These are phyloP conservation scores for Penicillium atrosanguineum DNA, from an alignment of 495 filamentous ascomycete species.

Conservation along the genomic window DNA sequence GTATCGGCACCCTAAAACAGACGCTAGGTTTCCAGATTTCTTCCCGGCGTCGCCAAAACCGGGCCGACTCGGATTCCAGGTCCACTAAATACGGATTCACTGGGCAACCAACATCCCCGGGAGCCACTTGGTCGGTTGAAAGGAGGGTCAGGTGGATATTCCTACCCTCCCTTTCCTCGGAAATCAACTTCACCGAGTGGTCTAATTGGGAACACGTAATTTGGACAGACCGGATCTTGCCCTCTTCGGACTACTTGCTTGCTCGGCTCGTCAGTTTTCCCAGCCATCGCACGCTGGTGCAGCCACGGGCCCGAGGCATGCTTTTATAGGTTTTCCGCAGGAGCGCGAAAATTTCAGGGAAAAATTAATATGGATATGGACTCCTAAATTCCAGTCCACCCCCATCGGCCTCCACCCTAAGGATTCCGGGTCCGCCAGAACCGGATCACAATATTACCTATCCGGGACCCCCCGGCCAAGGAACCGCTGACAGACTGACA, in stretches of 20 bases:
- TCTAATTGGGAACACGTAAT: slow-evolving; percentile 26
- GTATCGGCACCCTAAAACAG: slow-evolving; percentile 8
- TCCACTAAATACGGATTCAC: slow-evolving; percentile 26
- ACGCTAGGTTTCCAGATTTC: slow-evolving; percentile 17
- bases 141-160: slow-evolving; percentile 19
- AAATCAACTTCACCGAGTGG: slow-evolving; percentile 28
- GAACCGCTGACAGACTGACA: slow-evolving; percentile 4
- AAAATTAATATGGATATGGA: slow-evolving; percentile 17
- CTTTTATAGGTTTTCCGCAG: background rate
- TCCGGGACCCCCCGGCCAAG: slow-evolving; percentile 20
- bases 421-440: slow-evolving; percentile 27
- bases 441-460: slow-evolving; percentile 18
- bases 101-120: slow-evolving; percentile 19
- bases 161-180: slow-evolving; percentile 21
- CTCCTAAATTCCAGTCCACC: slow-evolving; percentile 5
- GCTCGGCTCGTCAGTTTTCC: background rate
- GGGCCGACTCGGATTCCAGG: slow-evolving; percentile 34
- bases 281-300: background rate
- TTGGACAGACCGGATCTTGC: slow-evolving; percentile 12
- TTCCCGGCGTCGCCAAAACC: slow-evolving; percentile 30
- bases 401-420: slow-evolving; percentile 24
- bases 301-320: background rate
- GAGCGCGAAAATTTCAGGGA: slow-evolving; percentile 5
- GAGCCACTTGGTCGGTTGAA: slow-evolving; percentile 16
- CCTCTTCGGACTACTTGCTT: background rate